Base-by-base conservation (phyloP, 139 green algal genomes). In the Chlamydomonas incerta region DNA sequence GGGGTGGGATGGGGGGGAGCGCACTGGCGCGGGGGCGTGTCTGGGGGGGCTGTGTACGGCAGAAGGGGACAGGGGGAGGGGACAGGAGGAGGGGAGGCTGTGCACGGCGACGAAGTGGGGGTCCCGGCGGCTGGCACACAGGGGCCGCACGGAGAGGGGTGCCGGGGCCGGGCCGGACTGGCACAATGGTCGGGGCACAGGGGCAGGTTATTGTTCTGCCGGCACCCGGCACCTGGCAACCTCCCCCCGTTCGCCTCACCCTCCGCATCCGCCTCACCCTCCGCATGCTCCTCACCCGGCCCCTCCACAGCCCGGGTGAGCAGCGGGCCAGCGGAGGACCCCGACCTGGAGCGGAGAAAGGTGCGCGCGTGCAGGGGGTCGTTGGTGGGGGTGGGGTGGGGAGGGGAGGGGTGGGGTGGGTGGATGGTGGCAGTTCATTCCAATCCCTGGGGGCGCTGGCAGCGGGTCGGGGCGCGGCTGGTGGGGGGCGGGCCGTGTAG, bases 241-340 rank as follows among this genome's bases (percentile, higher is more conserved):
- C 23, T 15, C 3, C 68, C 34, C 69, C 34, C 34, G 13, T 15
- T 0, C 29, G 21, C 31, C 52, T 50, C 31, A 29, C 41, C 41
- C 41, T 8, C 41, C 41, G 8, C 41, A 5, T 13, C 41, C 41
- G 41, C 41, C 41, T 8, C 41, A n/a, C n/a, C n/a, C n/a, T n/a
- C n/a, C n/a, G n/a, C n/a, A n/a, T n/a, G 50, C 13, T 35, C 35
- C 74, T 4, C 74, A 8, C 4, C 60, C 75, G 11, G 24, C 75
- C 28, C 33, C 29, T 62, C n/a, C n/a, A 4, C 77, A 83, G 77
- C 29, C 13, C 77, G 77, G 0, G 77, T 83, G 29, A 83, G 34
- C 62, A 83, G 63, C 63, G 77, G 77, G 29, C 77, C 77, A 26
- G 77, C 70, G 46, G 63, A 33, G 41, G 77, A 83, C 63, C 77